Base-by-base conservation (phyloP, 139 green algal genomes). In the Chloropicon primus region DNA sequence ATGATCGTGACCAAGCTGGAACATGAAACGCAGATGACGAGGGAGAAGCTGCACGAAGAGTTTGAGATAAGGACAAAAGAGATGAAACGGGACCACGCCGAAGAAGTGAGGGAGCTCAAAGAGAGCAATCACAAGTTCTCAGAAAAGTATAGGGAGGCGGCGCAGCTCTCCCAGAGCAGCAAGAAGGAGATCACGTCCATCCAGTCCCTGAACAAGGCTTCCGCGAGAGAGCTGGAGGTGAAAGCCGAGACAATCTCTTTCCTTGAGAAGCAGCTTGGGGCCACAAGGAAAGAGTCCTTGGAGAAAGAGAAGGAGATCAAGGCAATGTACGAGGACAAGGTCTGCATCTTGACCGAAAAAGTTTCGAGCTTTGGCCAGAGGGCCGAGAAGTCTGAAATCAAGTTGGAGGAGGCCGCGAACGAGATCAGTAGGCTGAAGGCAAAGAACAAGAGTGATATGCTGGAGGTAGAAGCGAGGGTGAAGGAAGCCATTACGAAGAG, bases 401-500 rank as follows among this genome's bases (percentile, higher is more conserved):
- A 27, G 23, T 5, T 27, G 17, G 71, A 21, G 23, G 24, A 28
- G 71, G 71, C 71, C 71, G 17, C 71, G 17, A 21, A 27, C 17
- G 71, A 74, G 71, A 28, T 28, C n/a, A 22, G 2, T 22, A 62
- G 28, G 29, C 76, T 80, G 22, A 23, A 2, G 10, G 1, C 76
- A 2, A 26, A 27, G 24, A 29, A 77, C 41, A 71, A 77, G 24
- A 28, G 53, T 2, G 76, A 80, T 2, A 78, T 82, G 53, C 17
- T 28, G 1, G 78, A 84, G 54, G 72, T 89, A 5, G 85, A 89
- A 78, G 71, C 25, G 21, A 28, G 81, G 0, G 80, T 84, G 26
- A 80, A 83, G 53, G 80, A 62, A 17, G 41, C 41, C 10, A 62
- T 62, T 17, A 62, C 41, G 41, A 62, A 62, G 41, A 62, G 41